These are phyloP conservation scores for Penicillium maclennaniae DNA, from an alignment of 495 filamentous ascomycete species.

Conservation along the genomic window DNA sequence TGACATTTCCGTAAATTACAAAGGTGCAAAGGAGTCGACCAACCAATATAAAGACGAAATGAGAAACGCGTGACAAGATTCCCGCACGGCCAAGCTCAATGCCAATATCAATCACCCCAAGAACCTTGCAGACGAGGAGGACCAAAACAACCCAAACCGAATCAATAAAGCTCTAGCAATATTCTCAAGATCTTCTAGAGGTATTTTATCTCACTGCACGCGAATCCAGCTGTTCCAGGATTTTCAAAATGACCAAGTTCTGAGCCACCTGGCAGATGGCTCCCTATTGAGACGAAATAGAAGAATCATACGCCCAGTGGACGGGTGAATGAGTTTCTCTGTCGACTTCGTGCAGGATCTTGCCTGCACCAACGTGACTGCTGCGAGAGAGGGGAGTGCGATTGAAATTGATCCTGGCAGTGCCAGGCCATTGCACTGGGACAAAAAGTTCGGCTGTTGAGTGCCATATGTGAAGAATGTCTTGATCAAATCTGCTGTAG, in stretches of 20 bases:
- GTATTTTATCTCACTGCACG: not conserved
- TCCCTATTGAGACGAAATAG: not conserved
- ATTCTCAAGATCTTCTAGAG: not conserved
- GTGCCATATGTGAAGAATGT: not conserved
- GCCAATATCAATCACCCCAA: not conserved
- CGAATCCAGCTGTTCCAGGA: not conserved
- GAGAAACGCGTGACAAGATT: not conserved
- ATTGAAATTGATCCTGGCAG: not conserved
- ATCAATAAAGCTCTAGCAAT: not conserved
- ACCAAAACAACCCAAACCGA: too few relatives aligned
- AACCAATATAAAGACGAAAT: not conserved
- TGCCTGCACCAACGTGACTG: not conserved
- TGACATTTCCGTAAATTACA: not conserved
- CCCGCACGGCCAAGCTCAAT: not conserved
- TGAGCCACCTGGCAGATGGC: too few relatives aligned
- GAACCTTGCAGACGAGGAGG: not conserved
- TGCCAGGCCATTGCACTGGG: not conserved
- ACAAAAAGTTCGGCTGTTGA: not conserved
- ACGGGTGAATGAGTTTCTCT: not conserved
- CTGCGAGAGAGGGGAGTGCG: not conserved
- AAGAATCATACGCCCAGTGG: not conserved
- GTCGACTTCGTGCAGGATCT: not conserved
- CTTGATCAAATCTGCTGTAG: not conserved
- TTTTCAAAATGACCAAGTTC: too few relatives aligned
- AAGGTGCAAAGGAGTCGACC: not conserved